phyloP scores from a whole-genome alignment of 2,329 filamentous ascomycete species.

The Rhynchosporium secalis region DNA sequence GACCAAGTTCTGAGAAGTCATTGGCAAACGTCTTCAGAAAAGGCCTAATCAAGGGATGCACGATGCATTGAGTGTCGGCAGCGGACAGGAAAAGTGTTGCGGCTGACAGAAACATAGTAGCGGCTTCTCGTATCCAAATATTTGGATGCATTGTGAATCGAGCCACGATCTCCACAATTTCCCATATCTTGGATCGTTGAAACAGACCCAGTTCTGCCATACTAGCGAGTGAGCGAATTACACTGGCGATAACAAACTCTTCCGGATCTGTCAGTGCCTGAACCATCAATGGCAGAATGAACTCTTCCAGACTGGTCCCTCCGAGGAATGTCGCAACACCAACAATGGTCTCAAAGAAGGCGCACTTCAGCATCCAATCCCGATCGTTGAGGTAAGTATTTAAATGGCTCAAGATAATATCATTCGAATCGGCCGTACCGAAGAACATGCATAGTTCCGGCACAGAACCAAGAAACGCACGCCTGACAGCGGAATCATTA shows the following conservation, averaged over 20 bases:
- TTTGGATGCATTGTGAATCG: conserved; percentile 94
- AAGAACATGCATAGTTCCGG: conserved; percentile 94
- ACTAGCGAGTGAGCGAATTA: conserved; percentile 81
- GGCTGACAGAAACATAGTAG: conserved; percentile 78
- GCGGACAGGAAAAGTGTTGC: conserved; percentile 72
- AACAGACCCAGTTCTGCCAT: conserved; percentile 87
- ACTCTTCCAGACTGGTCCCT: conserved; percentile 86
- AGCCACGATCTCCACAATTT: conserved; percentile 78
- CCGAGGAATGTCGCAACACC: conserved; percentile 90
- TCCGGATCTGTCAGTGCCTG: conserved; percentile 91
- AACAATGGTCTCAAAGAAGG: conserved; percentile 94
- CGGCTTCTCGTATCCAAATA: conserved; percentile 89
- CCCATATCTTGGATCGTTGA: conserved; percentile 81
- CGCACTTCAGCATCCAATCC: conserved; percentile 95
- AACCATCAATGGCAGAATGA: conserved; percentile 92
- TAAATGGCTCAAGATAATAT: conserved; percentile 92
- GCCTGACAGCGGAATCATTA: conserved; percentile 76
- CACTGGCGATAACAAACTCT: conserved; percentile 90
- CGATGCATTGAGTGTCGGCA: conserved; percentile 80
- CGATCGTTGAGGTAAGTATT: conserved; percentile 97
- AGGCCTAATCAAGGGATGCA: conserved; percentile 76
- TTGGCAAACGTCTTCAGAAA: conserved; percentile 76
- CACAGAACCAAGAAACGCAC: conserved; percentile 89
- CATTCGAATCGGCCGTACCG: conserved; percentile 84
- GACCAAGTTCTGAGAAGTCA: conserved; percentile 67